A percentile compares a stretch with the other conserved stretches of the same genome.
Evolutionary conservation across 1,284 basidiomycete genomes (phyloP).

Genomic region (Peniophora sp.): DNA sequence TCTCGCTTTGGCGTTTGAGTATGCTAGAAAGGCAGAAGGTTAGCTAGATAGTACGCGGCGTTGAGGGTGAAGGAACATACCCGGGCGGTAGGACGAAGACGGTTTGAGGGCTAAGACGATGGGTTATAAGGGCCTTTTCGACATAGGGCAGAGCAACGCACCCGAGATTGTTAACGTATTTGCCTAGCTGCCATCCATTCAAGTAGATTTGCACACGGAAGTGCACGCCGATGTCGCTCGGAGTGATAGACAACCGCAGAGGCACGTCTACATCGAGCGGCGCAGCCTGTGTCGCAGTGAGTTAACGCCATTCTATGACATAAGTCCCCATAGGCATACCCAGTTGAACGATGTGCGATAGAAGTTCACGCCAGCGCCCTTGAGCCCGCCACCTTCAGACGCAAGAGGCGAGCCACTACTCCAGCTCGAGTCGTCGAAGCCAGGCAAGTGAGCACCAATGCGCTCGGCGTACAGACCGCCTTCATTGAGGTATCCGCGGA

Average conservation of each 20-base stretch:
- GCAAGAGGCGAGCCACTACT: slow-evolving; percentile 23
- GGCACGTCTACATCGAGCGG: slow-evolving; percentile 35
- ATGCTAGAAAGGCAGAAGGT: slow-evolving; percentile 20
- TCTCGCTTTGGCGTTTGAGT: slow-evolving; percentile 28
- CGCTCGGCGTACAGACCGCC: slow-evolving; percentile 45
- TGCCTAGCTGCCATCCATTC: slow-evolving; percentile 47
- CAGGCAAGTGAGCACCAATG: slow-evolving; percentile 44
- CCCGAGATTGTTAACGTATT: slow-evolving; percentile 44
- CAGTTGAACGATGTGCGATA: slow-evolving; percentile 42
- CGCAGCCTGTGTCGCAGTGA: slow-evolving; percentile 17
- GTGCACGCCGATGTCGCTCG: slow-evolving; percentile 32
- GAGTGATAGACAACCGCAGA: slow-evolving; percentile 34
- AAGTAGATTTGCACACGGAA: slow-evolving; percentile 43
- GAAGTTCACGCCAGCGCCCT: slow-evolving; percentile 41
- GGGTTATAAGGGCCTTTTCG: neutral
- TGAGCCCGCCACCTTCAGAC: slow-evolving; percentile 18
- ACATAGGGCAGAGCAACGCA: slow-evolving; percentile 12
- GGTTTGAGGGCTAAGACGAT: slow-evolving; percentile 31
- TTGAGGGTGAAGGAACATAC: slow-evolving; percentile 17
- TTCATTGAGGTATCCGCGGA: slow-evolving; percentile 44
- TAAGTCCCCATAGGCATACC: slow-evolving; percentile 13
- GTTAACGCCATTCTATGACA: slow-evolving; percentile 5
- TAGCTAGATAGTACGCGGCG: too few relatives aligned
- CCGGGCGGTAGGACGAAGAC: slow-evolving; percentile 37
- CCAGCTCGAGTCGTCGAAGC: slow-evolving; percentile 38